A percentile compares a stretch with the other conserved stretches of the same genome.
Conservation (phyloP, 2,329 filamentous ascomycete species). For the Epichloe hybrida region DNA sequence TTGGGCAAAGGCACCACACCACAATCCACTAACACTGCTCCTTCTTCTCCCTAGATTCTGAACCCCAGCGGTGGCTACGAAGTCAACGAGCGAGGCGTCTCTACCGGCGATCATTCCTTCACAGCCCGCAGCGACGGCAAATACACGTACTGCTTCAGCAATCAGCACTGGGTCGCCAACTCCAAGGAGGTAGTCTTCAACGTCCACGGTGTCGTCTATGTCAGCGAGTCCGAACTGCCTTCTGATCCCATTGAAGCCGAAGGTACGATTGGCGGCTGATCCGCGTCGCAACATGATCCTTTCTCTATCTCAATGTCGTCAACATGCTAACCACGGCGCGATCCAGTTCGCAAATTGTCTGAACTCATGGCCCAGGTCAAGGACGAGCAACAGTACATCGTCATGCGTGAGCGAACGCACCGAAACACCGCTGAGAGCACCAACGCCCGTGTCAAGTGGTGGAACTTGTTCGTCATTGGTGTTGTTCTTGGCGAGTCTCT, state of each 20-base stretch:
- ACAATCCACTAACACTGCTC: neutral
- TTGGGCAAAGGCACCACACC: neutral
- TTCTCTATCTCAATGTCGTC: neutral
- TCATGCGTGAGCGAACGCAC: conserved; percentile 88
- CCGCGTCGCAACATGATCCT: neutral
- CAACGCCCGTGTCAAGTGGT: conserved; percentile 96
- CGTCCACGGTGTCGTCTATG: conserved; percentile 96
- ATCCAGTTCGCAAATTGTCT: conserved; percentile 62
- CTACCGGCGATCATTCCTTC: conserved; percentile 89
- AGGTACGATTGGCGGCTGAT: conserved; percentile 37
- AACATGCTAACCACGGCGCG: conserved; percentile 5
- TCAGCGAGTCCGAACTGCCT: conserved; percentile 72
- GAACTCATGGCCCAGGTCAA: conserved; percentile 85
- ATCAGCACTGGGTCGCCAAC: conserved; percentile 92
- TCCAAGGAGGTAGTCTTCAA: conserved; percentile 99
- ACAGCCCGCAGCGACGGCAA: conserved; percentile 73
- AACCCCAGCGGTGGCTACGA: conserved; percentile 66
- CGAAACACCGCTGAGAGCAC: conserved; percentile 98
- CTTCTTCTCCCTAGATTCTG: conserved; percentile 44
- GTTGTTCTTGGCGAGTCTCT: conserved; percentile 83
- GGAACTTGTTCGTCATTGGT: conserved; percentile 91
- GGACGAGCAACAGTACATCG: conserved; percentile 95
- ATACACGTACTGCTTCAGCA: conserved; percentile 97
- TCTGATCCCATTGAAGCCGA: conserved; percentile 84
- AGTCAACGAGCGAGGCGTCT: conserved; percentile 65